Percentiles rank a stretch among this genome's conserved stretches.
These are phyloP conservation scores for Hypoxylon fuscum DNA, from an alignment of 495 filamentous ascomycete genomes.

Conservation along the genomic window DNA sequence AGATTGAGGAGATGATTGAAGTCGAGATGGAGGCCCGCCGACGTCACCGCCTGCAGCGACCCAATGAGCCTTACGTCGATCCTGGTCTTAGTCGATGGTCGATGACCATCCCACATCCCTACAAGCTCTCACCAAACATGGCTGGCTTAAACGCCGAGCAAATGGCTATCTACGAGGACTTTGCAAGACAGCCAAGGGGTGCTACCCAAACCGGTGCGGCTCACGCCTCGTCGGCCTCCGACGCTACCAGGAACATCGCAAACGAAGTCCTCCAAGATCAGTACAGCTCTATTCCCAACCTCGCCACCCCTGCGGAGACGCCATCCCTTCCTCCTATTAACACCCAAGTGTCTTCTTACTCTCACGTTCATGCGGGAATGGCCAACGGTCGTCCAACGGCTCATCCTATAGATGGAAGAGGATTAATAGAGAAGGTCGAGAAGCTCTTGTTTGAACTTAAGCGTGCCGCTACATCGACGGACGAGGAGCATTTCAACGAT, in stretches of 20 bases:
- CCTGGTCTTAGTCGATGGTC: constrained; percentile 83
- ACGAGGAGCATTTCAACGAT: constrained; percentile 75
- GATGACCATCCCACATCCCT: constrained; percentile 88
- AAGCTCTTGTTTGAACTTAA: constrained; percentile 76
- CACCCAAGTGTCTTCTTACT: constrained; percentile 69
- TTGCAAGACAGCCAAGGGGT: constrained; percentile 80
- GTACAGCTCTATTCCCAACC: constrained; percentile 76
- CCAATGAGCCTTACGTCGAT: constrained; percentile 85
- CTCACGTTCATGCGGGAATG: constrained; percentile 60
- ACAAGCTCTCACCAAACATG: constrained; percentile 71
- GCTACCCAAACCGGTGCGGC: constrained; percentile 47
- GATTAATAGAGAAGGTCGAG: constrained; percentile 69
- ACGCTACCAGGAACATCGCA: constrained; percentile 60
- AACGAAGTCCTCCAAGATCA: constrained; percentile 85
- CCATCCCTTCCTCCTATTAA: constrained; percentile 76
- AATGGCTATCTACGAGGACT: constrained; percentile 94
- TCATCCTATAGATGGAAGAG: constrained; percentile 72
- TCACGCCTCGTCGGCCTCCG: constrained; percentile 59
- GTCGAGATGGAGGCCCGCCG: constrained; percentile 75
- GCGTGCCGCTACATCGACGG: constrained; percentile 67
- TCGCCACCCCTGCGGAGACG: constrained; percentile 82
- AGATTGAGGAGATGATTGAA: constrained; percentile 93
- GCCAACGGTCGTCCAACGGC: constrained; percentile 60
- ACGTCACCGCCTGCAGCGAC: constrained; percentile 72
- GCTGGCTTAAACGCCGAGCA: constrained; percentile 87